These are phyloP conservation scores for Osmanthus fragrans DNA, from an alignment of 257 asterid genomes.

Conservation along the genomic window DNA sequence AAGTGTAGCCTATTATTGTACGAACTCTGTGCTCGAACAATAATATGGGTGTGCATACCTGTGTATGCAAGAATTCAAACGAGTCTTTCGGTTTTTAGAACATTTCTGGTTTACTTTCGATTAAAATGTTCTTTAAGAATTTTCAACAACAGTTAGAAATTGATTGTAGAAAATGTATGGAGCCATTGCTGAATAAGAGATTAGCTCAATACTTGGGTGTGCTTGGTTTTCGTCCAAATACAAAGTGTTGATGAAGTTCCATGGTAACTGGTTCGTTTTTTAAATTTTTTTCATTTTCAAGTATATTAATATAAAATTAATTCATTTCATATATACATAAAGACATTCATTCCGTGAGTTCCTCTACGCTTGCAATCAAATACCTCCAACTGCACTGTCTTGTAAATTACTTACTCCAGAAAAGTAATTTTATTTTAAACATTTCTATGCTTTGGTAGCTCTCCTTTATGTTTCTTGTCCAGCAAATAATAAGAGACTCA, in stretches of 20 bases:
- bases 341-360: background rate
- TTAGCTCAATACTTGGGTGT: no score
- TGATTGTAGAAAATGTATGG: no score
- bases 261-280: no score
- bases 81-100: background rate
- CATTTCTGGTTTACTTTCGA: background rate
- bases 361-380: background rate
- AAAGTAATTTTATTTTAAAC: no score
- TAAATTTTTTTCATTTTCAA: no score
- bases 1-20: constrained; percentile 11
- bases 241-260: no score
- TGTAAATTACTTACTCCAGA: no score
- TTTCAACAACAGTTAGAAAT: background rate
- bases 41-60: background rate
- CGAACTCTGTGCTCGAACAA: background rate
- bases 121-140: background rate
- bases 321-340: background rate
- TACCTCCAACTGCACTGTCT: no score
- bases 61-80: constrained; percentile 3
- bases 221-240: no score
- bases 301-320: no score
- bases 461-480: background rate
- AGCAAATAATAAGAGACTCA: background rate
- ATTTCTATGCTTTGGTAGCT: background rate
- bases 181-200: no score